Conservation (phyloP, 1,284 basidiomycete genomes). For the Tilletia walkeri region DNA sequence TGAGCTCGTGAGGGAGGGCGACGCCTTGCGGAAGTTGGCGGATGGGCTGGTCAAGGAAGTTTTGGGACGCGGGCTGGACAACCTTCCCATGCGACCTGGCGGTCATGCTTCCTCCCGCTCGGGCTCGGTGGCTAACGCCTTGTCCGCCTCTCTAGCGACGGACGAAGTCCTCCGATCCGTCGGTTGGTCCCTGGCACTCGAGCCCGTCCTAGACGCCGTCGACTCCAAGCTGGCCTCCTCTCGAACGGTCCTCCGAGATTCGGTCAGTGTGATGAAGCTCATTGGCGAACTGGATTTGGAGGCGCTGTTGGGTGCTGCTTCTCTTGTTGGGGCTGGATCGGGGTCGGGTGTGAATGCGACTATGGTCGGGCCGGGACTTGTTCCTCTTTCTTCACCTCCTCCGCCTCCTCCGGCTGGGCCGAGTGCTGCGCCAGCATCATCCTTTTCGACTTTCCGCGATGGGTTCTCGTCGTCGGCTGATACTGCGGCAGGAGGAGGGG, state of each 20-base stretch:
- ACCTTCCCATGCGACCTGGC: not conserved
- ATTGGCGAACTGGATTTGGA: constrained; percentile 6
- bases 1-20: constrained; percentile 11
- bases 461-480: not conserved
- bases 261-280: not conserved
- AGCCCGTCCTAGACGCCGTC: constrained; percentile 12
- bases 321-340: not conserved
- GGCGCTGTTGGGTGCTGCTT: constrained; percentile 14
- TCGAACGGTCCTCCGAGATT: not conserved
- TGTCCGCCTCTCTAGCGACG: not conserved
- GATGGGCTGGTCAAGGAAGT: not conserved
- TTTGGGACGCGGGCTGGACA: not conserved
- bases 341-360: not conserved
- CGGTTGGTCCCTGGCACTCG: not conserved
- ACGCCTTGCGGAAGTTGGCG: constrained; percentile 2
- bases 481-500: not conserved
- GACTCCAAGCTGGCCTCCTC: constrained; percentile 7
- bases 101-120: not conserved
- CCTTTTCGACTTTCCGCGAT: constrained; percentile 1
- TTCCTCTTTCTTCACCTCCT: not conserved
- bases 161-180: constrained; percentile 10
- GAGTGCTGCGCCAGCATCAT: not conserved
- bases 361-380: not conserved
- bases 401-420: not conserved
- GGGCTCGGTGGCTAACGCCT: not conserved